Base-by-base conservation (phyloP, 129 eudicot species). In the Kitagawia praeruptora region DNA sequence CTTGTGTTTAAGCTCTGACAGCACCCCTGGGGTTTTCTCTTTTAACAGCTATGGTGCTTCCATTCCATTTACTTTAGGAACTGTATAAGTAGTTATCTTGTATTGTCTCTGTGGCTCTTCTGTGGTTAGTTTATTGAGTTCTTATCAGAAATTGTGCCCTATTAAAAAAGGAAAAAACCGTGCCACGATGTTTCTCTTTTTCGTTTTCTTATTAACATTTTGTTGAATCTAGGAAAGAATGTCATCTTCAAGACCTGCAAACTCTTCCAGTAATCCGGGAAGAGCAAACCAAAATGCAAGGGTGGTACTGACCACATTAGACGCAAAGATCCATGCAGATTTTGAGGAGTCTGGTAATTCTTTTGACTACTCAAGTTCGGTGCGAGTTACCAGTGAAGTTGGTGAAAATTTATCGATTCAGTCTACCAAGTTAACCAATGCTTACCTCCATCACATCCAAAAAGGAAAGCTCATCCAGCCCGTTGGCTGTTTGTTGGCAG, bases 261-360 rank as follows among this genome's bases (percentile, higher is more conserved):
- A 88, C 25, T 89, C 93, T 40, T 88, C 97, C 48, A 83, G 56
- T 80, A 92, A 79, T 84, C 80, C 94, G 12, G 84, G 89, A 28
- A 85, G 96, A 81, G 85, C 94, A 49, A 90, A 91, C 78, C 73
- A 67, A 67, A 67, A 67, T 67, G 16, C 73, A 31, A 67, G 73
- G 73, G 41, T 14, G 23, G 42, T 34, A 13, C 19, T 67, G 42
- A 95, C 98, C 14, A 90, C 92, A 8, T 84, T 87, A 13, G 98
- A 95, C 40, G 98, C 98, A n/a, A 88, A 87, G 81, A 92, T 95
- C 77, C 96, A 95, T 66, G 97, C 98, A 12, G 92, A 95, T 80
- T 95, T 90, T 39, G 98, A 95, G 69, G 94, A 86, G 53, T 95
- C 97, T 2, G 91, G 96, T 28, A 82, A 80, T 40, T 90, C 92